phyloP scores from a whole-genome alignment of 495 filamentous ascomycete genomes.

The Neurospora hispaniola region DNA sequence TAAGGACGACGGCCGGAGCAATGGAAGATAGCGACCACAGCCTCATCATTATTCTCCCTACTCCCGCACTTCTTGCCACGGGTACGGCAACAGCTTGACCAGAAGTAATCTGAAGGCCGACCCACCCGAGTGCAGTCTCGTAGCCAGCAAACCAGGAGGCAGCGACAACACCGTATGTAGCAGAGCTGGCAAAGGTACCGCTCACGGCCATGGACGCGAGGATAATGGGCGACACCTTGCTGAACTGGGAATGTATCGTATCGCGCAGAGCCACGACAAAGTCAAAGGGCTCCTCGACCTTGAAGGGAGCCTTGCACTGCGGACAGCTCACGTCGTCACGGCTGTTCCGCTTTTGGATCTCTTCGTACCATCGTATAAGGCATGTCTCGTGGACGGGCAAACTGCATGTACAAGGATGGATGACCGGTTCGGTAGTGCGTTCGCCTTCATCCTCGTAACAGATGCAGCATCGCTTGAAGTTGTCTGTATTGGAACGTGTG shows the following conservation, averaged over 20 bases:
- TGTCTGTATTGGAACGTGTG: conserved; percentile 11
- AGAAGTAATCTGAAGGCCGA: neutral
- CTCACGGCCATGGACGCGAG: conserved; percentile 44
- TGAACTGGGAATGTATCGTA: conserved; percentile 41
- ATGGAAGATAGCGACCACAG: conserved; percentile 21
- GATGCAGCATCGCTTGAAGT: conserved; percentile 69
- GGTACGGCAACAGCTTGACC: neutral
- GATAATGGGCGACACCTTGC: conserved; percentile 46
- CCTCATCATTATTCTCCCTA: conserved; percentile 3
- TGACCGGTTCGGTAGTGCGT: conserved; percentile 57
- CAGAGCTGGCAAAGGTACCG: conserved; percentile 37
- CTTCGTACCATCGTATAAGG: conserved; percentile 72
- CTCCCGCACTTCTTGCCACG: neutral
- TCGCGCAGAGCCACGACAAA: conserved; percentile 50
- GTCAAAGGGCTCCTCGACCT: conserved; percentile 61
- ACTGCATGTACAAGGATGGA: conserved; percentile 78
- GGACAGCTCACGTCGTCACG: conserved; percentile 65
- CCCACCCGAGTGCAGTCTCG: conserved; percentile 16
- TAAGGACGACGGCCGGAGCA: conserved; percentile 29
- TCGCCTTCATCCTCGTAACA: conserved; percentile 75
- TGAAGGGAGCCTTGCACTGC: conserved; percentile 76
- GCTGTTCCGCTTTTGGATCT: neutral
- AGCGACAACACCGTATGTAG: conserved; percentile 28
- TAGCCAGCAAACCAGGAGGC: conserved; percentile 28
- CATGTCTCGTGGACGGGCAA: conserved; percentile 86